Evolutionary conservation across 768 basidiomycete genomes (phyloP).

Genomic region (Boletus reticulatus): DNA sequence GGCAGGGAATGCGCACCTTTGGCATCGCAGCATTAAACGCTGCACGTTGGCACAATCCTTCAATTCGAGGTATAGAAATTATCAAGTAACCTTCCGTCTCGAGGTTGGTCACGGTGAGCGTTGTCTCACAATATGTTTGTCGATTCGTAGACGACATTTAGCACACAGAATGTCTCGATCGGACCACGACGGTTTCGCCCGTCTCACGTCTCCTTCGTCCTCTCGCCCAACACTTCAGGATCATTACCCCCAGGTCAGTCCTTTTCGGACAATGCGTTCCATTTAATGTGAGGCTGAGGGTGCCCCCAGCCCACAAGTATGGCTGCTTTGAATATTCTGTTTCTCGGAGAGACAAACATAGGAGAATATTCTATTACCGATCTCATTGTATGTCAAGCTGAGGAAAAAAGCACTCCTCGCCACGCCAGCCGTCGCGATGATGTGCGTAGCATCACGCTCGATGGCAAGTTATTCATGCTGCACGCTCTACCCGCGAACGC

Average conservation of each 20-base stretch:
- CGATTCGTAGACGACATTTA: background rate
- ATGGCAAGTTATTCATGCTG: conserved; percentile 15
- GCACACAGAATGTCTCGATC: conserved; percentile 18
- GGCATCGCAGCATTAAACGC: background rate
- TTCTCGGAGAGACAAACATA: conserved; percentile 22
- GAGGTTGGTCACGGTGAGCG: conserved; percentile 13
- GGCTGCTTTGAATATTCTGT: conserved; percentile 14
- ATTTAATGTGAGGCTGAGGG: conserved; percentile 4
- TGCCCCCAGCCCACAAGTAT: conserved; percentile 5
- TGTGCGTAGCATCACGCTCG: conserved; percentile 10
- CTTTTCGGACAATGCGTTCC: background rate
- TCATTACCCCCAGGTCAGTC: conserved; percentile 9
- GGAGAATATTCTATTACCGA: conserved; percentile 20
- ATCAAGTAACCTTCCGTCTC: background rate
- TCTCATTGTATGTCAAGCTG: conserved; percentile 11
- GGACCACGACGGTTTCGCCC: conserved; percentile 8
- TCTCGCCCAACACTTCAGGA: conserved; percentile 11
- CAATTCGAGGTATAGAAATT: background rate
- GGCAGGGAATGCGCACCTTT: background rate
- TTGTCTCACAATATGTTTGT: background rate
- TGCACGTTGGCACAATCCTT: background rate
- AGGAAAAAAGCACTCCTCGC: background rate
- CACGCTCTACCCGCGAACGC: conserved; percentile 3
- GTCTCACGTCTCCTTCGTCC: conserved; percentile 5
- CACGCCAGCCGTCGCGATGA: background rate